phyloP scores from a whole-genome alignment of 2,329 filamentous ascomycete genomes.

The Claviceps quebecensis region DNA sequence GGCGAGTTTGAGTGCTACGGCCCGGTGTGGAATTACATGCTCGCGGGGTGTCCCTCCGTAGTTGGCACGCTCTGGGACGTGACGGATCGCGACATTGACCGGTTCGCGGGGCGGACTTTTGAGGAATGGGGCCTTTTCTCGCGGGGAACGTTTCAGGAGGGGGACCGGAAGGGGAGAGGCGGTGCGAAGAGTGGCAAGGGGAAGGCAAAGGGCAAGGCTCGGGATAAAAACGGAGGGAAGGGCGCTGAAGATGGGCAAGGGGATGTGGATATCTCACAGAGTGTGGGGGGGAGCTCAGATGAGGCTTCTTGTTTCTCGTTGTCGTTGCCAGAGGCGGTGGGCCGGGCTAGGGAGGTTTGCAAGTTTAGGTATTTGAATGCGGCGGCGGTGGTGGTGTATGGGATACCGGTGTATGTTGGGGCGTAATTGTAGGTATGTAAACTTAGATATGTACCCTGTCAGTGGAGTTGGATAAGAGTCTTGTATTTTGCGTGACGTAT shows the following conservation, averaged over 20 bases:
- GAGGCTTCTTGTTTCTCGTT: conserved; percentile 5
- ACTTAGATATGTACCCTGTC: too few relatives aligned
- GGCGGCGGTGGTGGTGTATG: conserved; percentile 86
- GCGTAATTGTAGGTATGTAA: conserved; percentile 1
- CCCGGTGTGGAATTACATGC: conserved; percentile 81
- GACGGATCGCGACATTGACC: conserved; percentile 92
- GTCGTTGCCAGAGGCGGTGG: conserved; percentile 62
- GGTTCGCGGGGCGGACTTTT: conserved; percentile 66
- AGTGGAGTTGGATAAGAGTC: not conserved
- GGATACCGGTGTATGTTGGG: conserved; percentile 74
- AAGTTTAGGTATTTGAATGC: conserved; percentile 84
- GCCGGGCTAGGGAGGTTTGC: conserved; percentile 61
- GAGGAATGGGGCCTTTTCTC: conserved; percentile 72
- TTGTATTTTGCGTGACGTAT: not conserved
- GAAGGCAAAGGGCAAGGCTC: not conserved
- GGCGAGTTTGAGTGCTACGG: conserved; percentile 87
- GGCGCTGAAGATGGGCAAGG: not conserved
- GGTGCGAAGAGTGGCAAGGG: not conserved
- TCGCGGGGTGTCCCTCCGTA: conserved; percentile 73
- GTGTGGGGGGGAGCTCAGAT: not conserved
- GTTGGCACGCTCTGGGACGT: conserved; percentile 96
- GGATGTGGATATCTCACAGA: not conserved
- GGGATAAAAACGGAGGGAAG: not conserved
- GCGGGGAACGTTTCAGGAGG: conserved; percentile 28
- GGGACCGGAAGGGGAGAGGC: conserved; percentile 13